Conservation (phyloP, 495 filamentous ascomycete species). For the Trichocladium uniseriatum region DNA sequence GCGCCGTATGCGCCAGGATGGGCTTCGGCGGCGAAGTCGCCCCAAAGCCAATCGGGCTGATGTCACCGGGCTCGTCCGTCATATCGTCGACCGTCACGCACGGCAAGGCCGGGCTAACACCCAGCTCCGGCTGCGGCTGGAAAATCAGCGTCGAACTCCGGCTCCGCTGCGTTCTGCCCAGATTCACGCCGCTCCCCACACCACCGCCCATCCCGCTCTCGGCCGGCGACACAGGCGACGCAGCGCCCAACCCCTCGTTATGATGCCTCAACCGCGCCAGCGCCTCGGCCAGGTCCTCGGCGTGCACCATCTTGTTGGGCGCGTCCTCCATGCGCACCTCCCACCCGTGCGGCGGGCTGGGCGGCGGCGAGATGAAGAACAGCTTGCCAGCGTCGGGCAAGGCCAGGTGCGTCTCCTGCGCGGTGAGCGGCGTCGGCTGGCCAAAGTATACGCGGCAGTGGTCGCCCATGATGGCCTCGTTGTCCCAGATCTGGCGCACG, state of each 20-base stretch:
- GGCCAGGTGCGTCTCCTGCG: conserved; percentile 55
- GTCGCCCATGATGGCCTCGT: conserved; percentile 57
- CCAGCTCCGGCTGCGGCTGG: conserved; percentile 42
- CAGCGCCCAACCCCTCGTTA: conserved; percentile 2
- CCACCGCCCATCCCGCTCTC: conserved; percentile 17
- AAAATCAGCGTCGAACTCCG: conserved; percentile 42
- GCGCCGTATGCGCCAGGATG: conserved; percentile 62
- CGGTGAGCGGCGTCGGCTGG: conserved; percentile 50
- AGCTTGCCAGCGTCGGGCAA: conserved; percentile 81
- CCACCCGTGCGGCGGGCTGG: conserved; percentile 87
- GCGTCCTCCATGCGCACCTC: conserved; percentile 80
- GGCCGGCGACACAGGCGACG: conserved; percentile 23
- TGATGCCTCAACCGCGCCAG: conserved; percentile 55
- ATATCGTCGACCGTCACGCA: conserved; percentile 89
- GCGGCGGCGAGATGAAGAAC: conserved; percentile 95
- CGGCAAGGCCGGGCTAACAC: conserved; percentile 66
- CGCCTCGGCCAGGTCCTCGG: conserved; percentile 76
- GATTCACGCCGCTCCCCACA: too few species aligned
- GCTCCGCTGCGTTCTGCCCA: conserved; percentile 24
- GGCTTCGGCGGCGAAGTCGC: conserved; percentile 32
- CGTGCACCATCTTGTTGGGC: conserved; percentile 88
- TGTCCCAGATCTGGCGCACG: conserved; percentile 64
- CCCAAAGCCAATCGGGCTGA: conserved; percentile 35
- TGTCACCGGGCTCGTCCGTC: conserved; percentile 47
- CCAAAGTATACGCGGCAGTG: conserved; percentile 83